phyloP scores from a whole-genome alignment of 257 asterid genomes.

The Cruciata laevipes region DNA sequence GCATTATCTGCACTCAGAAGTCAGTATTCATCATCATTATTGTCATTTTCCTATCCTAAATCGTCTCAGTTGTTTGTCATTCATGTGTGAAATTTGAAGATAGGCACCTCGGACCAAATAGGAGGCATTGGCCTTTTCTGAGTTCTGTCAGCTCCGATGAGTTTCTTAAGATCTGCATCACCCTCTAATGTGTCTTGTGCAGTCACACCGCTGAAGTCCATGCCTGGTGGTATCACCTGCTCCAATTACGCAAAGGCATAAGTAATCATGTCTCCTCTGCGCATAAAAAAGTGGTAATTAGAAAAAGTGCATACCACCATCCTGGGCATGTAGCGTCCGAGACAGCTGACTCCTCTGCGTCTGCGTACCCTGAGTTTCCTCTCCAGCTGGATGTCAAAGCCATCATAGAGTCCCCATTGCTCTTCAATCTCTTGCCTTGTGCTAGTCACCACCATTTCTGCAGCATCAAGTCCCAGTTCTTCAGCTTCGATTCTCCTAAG shows the following conservation, averaged over 20 bases:
- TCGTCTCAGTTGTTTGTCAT: not conserved
- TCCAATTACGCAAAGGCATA: too few relatives aligned
- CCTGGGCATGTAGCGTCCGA: slow-evolving; percentile 64
- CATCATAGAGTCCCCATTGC: slow-evolving; percentile 72
- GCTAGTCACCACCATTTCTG: slow-evolving; percentile 65
- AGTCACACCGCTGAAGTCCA: slow-evolving; percentile 53
- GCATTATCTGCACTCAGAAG: slow-evolving; percentile 42
- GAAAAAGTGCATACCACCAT: slow-evolving; percentile 40
- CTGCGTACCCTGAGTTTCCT: slow-evolving; percentile 54
- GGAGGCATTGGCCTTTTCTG: slow-evolving; percentile 45
- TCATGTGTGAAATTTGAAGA: not conserved
- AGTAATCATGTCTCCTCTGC: too few relatives aligned
- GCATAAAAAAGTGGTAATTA: too few relatives aligned
- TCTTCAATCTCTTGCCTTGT: slow-evolving; percentile 67
- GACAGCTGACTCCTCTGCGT: slow-evolving; percentile 56
- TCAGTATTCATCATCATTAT: not conserved
- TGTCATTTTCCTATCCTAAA: not conserved
- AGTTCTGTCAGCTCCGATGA: slow-evolving; percentile 37
- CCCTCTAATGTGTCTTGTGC: slow-evolving; percentile 31
- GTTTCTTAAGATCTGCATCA: slow-evolving; percentile 52
- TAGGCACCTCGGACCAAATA: slow-evolving; percentile 63
- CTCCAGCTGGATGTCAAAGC: slow-evolving; percentile 55
- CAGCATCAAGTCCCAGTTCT: slow-evolving; percentile 51
- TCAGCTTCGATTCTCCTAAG: slow-evolving; percentile 58
- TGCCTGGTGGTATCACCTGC: slow-evolving; percentile 67